phyloP scores from a whole-genome alignment of 2,329 filamentous ascomycete genomes.

The Pseudopithomyces chartarum region DNA sequence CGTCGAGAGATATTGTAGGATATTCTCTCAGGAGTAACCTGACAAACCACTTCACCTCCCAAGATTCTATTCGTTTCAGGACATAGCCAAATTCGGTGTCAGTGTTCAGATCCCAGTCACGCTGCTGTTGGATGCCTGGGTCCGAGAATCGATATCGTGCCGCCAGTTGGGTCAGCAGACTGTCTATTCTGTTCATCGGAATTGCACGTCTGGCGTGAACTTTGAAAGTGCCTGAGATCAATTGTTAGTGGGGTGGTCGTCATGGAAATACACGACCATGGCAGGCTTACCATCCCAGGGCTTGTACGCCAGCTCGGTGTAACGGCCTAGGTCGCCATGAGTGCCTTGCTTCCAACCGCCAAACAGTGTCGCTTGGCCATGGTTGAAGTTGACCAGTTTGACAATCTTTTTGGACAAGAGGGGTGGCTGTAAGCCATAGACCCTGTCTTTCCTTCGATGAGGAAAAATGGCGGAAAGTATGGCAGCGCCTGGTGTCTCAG shows the following conservation, averaged over 20 bases:
- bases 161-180: conserved; percentile 68
- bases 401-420: conserved; percentile 70
- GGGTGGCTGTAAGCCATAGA: conserved; percentile 70
- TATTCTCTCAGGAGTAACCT: conserved; percentile 79
- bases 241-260: not conserved
- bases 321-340: conserved; percentile 71
- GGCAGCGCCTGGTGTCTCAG: conserved; percentile 63
- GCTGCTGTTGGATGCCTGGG: conserved; percentile 47
- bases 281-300: conserved; percentile 54
- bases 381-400: conserved; percentile 68
- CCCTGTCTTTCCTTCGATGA: conserved; percentile 75
- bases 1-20: conserved; percentile 68
- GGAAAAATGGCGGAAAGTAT: conserved; percentile 79
- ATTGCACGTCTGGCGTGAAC: conserved; percentile 38
- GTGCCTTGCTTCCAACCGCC: conserved; percentile 65
- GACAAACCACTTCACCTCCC: conserved; percentile 88
- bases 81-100: conserved; percentile 30
- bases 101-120: conserved; percentile 22
- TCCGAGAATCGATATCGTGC: conserved; percentile 73
- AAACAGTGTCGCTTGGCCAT: conserved; percentile 65
- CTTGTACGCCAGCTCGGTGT: conserved; percentile 67
- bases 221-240: conserved; percentile 29
- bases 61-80: conserved; percentile 57
- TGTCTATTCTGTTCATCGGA: conserved; percentile 76
- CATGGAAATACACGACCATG: not conserved